Evolutionary conservation across 371 early-diverging fungal species (phyloP), one percentile per base, ranked within the genome.

Genomic region (Apophysomyces ossiformis): DNA sequence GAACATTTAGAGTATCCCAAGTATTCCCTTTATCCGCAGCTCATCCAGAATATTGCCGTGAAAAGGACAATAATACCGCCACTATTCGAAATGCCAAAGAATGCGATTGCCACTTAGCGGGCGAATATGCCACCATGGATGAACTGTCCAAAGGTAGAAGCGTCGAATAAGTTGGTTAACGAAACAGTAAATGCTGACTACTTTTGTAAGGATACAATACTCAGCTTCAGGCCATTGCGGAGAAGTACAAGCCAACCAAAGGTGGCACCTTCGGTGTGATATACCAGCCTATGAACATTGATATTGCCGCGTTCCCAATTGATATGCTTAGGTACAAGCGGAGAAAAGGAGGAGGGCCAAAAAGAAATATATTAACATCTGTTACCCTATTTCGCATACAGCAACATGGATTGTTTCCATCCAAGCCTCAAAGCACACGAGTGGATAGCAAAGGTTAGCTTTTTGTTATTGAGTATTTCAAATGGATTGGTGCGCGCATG

Each of bases 331-430:
- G 63, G 68, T 67, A 58, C 11, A 37, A n/a, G 9, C 15, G 1
- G 6, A 12, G 5, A 41, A 41, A 41, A 41, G 41, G 41, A 41
- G 41, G 13, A 41, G 13, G 4, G 11, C 11, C 8, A 13, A 13
- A 11, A 41, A 41, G 8, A 11, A 41, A 41, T 41, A 2, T 13
- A 41, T 41, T 26, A 26, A 26, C 43, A 43, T 9, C 15, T 12
- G 43, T 15, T 43, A n/a, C 9, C 9, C 13, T 16, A 18, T 15
- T 47, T 1, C 18, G 13, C 47, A 0, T 47, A 3, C 9, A 68
- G 68, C 37, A 68, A 68, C n/a, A 32, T 63, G 26, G 68, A 68
- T 44, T 68, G 68, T 7, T 68, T 68, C 60, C 68, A 68, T 59
- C 68, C 68, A 5, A 61, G 58, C 32, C 46, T 56, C 4, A 63